phyloP scores from a whole-genome alignment of 129 eudicot genomes.

The Tagetes erecta region DNA sequence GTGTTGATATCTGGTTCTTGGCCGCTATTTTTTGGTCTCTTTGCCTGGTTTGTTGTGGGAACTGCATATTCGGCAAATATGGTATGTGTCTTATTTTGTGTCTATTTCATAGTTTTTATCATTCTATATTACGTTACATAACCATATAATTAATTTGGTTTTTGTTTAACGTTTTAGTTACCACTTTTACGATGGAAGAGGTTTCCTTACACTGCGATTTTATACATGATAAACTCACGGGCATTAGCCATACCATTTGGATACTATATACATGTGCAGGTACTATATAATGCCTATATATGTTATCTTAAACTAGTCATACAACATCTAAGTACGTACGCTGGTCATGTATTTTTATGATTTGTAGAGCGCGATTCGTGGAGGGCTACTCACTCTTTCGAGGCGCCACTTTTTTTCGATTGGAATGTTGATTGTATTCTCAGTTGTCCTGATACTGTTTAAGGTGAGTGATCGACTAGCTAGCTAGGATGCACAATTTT shows the following conservation, averaged over 20 bases:
- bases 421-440: conserved; percentile 32
- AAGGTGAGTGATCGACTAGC: conserved; percentile 18
- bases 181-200: conserved; percentile 40
- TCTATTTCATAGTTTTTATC: too few species aligned
- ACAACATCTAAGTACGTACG: not conserved
- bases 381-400: conserved; percentile 14
- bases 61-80: conserved; percentile 38
- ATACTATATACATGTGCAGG: conserved; percentile 31
- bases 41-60: conserved; percentile 33
- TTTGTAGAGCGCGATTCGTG: conserved; percentile 26
- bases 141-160: too few species aligned
- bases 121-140: too few species aligned
- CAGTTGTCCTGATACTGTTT: conserved; percentile 28
- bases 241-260: conserved; percentile 38
- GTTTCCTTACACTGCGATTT: conserved; percentile 34
- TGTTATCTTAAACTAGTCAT: too few species aligned
- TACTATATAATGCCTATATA: not conserved
- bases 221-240: conserved; percentile 40
- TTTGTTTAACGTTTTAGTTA: conserved; percentile 7
- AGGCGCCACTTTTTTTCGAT: conserved; percentile 32
- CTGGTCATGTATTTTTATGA: not conserved
- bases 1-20: conserved; percentile 32
- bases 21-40: conserved; percentile 37
- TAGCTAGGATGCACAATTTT: too few species aligned
- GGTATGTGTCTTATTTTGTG: conserved; percentile 9